Evolutionary conservation across 768 basidiomycete species (phyloP).

Genomic region (Suillus ampliporus): DNA sequence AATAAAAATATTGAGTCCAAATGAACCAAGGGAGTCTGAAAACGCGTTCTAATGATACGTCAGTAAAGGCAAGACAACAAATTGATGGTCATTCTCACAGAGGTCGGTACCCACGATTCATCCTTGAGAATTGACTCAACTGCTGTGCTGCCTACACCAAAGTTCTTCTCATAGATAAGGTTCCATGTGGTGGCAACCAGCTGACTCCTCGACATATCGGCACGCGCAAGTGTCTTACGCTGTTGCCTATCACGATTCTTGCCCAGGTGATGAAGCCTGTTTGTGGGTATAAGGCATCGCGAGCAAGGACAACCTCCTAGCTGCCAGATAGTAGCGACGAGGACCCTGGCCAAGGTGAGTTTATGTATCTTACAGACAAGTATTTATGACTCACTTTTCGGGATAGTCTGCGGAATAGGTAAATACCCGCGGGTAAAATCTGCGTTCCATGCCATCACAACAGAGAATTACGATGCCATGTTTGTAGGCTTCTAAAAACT

Average conservation of each 20-base stretch:
- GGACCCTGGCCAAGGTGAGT: not conserved
- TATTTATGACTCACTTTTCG: no score
- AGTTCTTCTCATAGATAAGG: slow-evolving; percentile 20
- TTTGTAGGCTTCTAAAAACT: no score
- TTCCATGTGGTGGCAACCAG: not conserved
- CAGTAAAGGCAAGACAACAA: not conserved
- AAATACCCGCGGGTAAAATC: no score
- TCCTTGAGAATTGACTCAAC: slow-evolving; percentile 34
- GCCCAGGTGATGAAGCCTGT: slow-evolving; percentile 28
- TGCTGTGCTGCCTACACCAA: slow-evolving; percentile 27
- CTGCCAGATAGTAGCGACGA: slow-evolving; percentile 31
- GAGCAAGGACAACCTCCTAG: slow-evolving; percentile 37
- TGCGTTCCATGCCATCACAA: no score
- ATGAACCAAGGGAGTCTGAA: slow-evolving; percentile 23
- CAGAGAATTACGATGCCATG: no score
- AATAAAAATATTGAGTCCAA: slow-evolving; percentile 27
- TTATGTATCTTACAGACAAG: not conserved
- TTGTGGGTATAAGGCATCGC: slow-evolving; percentile 29
- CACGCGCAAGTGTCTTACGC: not conserved
- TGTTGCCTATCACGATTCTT: slow-evolving; percentile 9
- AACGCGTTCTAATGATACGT: slow-evolving; percentile 40
- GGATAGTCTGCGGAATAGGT: no score
- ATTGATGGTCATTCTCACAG: slow-evolving; percentile 21
- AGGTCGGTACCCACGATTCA: slow-evolving; percentile 38
- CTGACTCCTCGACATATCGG: not conserved